Evolutionary conservation across 495 filamentous ascomycete genomes (phyloP), one percentile per base, ranked within the genome.

Genomic region (Apodospora peruviana): DNA sequence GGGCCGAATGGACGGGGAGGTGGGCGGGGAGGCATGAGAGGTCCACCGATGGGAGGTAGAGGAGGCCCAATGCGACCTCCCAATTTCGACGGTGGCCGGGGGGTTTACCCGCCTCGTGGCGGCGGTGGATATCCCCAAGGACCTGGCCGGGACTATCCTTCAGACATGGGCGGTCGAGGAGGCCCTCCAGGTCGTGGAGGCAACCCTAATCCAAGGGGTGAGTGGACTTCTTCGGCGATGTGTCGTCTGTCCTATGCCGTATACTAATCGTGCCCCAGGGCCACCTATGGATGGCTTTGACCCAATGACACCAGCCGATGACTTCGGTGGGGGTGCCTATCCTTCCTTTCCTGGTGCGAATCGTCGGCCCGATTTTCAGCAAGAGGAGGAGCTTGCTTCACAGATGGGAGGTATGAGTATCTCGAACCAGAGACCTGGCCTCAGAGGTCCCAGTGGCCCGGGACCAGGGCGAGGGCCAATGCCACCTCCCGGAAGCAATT

Each of bases 271-370:
- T n/a, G n/a, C n/a, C n/a, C n/a, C n/a, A n/a, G n/a, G n/a, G n/a
- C n/a, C n/a, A n/a, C n/a, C 59, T 12, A 59, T 68, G 56, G 55
- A 57, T 32, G 61, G 48, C 21, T 38, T 46, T 11, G 29, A 43
- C 18, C 40, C 54, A 3, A 42, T 46, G 24, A 62, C 55, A 32
- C 76, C 81, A 8, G 71, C 74, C 10, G 70, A 70, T 35, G 65
- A 77, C n/a, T 84, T 78, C 59, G 83, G 52, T 3, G 48, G 85
- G 39, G 83, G 81, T 52, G 79, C 84, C 3, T 89, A 87, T 50
- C 83, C 86, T 11, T 70, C 75, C 1, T 87, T 87, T 49, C 79
- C 80, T 0, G 75, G 75, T 25, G 63, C 68, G 38, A 69, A 71
- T 34, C 72, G 72, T 36, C 74, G 67, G 49, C 71, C 68, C 2